Percentiles rank a stretch among this genome's conserved stretches.
These are phyloP conservation scores for Tolypocladium capitatum DNA, from an alignment of 2,329 filamentous ascomycete species.

Conservation along the genomic window DNA sequence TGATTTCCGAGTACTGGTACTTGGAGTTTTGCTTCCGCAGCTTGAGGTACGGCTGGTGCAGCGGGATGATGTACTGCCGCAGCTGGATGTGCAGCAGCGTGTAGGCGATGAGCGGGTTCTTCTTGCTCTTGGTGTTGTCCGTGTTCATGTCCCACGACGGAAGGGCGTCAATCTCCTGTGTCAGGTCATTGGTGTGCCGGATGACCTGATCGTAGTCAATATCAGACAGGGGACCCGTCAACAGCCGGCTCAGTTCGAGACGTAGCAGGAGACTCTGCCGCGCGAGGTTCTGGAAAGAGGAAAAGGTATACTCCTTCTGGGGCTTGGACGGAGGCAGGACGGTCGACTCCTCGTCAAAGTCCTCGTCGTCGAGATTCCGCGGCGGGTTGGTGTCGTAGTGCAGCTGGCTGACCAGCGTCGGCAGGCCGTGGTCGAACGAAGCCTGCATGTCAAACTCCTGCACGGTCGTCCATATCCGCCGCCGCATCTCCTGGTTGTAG, in stretches of 20 bases:
- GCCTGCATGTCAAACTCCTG: slow-evolving; percentile 50
- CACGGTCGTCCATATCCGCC: slow-evolving; percentile 47
- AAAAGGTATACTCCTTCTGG: slow-evolving; percentile 40
- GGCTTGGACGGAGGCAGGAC: slow-evolving; percentile 38
- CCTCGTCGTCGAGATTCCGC: slow-evolving; percentile 43
- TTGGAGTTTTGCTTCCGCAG: slow-evolving; percentile 46
- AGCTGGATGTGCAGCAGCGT: slow-evolving; percentile 48
- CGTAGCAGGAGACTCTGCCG: slow-evolving; percentile 42
- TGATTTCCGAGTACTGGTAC: slow-evolving; percentile 49
- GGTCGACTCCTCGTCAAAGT: slow-evolving; percentile 40
- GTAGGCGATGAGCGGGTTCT: slow-evolving; percentile 45
- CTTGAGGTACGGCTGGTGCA: slow-evolving; percentile 48
- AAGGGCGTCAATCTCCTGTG: slow-evolving; percentile 45
- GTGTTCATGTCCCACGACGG: slow-evolving; percentile 38
- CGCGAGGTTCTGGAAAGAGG: slow-evolving; percentile 44
- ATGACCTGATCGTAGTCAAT: slow-evolving; percentile 50
- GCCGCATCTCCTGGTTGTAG: slow-evolving; percentile 49
- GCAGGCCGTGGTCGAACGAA: slow-evolving; percentile 46
- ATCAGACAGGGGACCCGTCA: slow-evolving; percentile 40
- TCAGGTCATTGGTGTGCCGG: slow-evolving; percentile 47
- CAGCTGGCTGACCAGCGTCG: slow-evolving; percentile 42
- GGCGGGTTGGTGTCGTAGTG: slow-evolving; percentile 42
- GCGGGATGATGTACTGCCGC: slow-evolving; percentile 46
- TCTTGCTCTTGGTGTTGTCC: slow-evolving; percentile 24
- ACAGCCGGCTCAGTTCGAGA: slow-evolving; percentile 41